phyloP scores from a whole-genome alignment of 495 filamentous ascomycete species.

The Daldinia concentrica region DNA sequence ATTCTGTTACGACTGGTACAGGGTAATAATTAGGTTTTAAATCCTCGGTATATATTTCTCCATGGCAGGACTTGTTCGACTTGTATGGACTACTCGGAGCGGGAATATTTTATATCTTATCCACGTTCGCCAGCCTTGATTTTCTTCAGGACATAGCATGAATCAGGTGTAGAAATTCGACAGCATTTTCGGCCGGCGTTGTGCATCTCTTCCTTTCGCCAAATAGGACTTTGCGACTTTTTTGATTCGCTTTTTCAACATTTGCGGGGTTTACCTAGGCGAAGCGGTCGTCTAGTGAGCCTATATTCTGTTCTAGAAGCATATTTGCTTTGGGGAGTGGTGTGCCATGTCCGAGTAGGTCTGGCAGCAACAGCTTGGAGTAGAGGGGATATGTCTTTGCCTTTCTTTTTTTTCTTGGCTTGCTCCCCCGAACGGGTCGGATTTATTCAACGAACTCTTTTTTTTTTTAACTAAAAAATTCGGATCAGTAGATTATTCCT shows the following conservation, averaged over 20 bases:
- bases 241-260: conserved; percentile 36
- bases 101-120: conserved; percentile 12
- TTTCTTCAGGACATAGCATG: conserved; percentile 43
- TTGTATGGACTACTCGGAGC: conserved; percentile 12
- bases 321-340: conserved; percentile 34
- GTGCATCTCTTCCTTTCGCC: conserved; percentile 32
- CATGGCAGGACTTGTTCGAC: conserved; percentile 20
- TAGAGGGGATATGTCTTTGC: conserved; percentile 39
- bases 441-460: conserved; percentile 29
- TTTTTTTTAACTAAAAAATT: conserved; percentile 11
- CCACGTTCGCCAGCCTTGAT: conserved; percentile 36
- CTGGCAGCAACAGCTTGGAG: conserved; percentile 43
- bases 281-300: conserved; percentile 27
- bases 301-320: conserved; percentile 38
- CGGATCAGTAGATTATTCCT: conserved; percentile 31
- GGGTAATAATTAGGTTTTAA: conserved; percentile 27
- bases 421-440: conserved; percentile 22
- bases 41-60: conserved; percentile 35
- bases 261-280: conserved; percentile 17
- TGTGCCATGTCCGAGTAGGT: conserved; percentile 27
- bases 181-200: conserved; percentile 43
- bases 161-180: conserved; percentile 41
- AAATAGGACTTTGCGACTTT: conserved; percentile 28
- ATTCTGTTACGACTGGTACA: conserved; percentile 45
- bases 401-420: conserved; percentile 35